A percentile compares a stretch with the other conserved stretches of the same genome.
Evolutionary conservation across 768 basidiomycete species (phyloP).

Genomic region (Kwoniella shandongensis): DNA sequence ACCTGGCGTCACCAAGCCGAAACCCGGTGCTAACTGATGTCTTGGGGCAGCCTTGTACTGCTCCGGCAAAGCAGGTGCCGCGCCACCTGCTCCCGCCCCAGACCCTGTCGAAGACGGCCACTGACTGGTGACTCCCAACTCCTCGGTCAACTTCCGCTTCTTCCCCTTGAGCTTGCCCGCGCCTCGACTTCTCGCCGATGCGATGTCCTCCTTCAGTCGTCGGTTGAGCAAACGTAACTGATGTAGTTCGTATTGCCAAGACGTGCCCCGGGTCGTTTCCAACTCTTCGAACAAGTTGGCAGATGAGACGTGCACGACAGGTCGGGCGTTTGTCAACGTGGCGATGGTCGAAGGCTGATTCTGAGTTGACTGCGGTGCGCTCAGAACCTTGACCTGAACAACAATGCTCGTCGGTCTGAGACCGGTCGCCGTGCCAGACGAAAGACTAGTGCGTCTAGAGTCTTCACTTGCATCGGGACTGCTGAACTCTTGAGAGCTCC

Average conservation of each 20-base stretch:
- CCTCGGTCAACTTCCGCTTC: slow-evolving; percentile 27
- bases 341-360: slow-evolving; percentile 10
- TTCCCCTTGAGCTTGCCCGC: slow-evolving; percentile 30
- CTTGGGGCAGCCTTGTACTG: slow-evolving; percentile 40
- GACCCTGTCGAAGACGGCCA: background rate
- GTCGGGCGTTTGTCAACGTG: slow-evolving; percentile 25
- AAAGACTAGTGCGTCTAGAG: too few species aligned
- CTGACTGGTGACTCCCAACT: background rate
- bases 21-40: slow-evolving; percentile 52
- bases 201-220: slow-evolving; percentile 64
- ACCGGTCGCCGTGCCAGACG: slow-evolving; percentile 18
- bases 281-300: slow-evolving; percentile 73
- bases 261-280: slow-evolving; percentile 65
- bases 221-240: slow-evolving; percentile 74
- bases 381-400: slow-evolving; percentile 46
- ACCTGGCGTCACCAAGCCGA: slow-evolving; percentile 45
- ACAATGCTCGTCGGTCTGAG: slow-evolving; percentile 42
- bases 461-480: slow-evolving; percentile 4
- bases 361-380: background rate
- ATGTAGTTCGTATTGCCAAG: slow-evolving; percentile 92
- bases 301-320: slow-evolving; percentile 32
- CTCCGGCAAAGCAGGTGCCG: slow-evolving; percentile 15
- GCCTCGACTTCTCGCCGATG: slow-evolving; percentile 21
- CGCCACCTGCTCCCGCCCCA: background rate
- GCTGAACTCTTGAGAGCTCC: background rate